Percentiles rank a stretch among this genome's conserved stretches.
phyloP scores from a whole-genome alignment of 2,329 filamentous ascomycete species.

The Byssothecium circinans region DNA sequence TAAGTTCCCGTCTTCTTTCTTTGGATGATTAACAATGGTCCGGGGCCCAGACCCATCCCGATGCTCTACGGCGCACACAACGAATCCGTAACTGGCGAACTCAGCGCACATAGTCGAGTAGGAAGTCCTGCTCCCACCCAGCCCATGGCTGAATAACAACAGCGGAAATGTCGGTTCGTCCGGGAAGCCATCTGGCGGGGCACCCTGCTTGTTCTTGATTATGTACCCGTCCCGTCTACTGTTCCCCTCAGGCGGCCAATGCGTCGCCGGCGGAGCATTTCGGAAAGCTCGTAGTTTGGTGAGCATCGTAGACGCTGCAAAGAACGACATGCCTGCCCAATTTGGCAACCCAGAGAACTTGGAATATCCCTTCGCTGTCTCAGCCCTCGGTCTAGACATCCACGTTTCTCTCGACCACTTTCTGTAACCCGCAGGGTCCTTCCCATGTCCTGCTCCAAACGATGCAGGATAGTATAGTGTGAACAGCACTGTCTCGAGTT shows the following conservation, averaged over 20 bases:
- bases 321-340: slow-evolving; percentile 53
- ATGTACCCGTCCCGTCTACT: slow-evolving; percentile 42
- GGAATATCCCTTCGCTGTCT: slow-evolving; percentile 63
- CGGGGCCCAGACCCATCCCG: slow-evolving; percentile 65
- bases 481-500: slow-evolving; percentile 64
- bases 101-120: slow-evolving; percentile 67
- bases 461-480: slow-evolving; percentile 67
- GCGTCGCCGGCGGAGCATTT: slow-evolving; percentile 60
- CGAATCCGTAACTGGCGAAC: slow-evolving; percentile 66
- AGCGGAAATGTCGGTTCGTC: slow-evolving; percentile 59
- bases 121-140: slow-evolving; percentile 64
- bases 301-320: slow-evolving; percentile 61
- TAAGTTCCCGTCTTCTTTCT: slow-evolving; percentile 25
- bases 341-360: slow-evolving; percentile 59
- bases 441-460: slow-evolving; percentile 44
- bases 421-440: slow-evolving; percentile 44
- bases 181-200: slow-evolving; percentile 37
- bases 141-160: slow-evolving; percentile 67
- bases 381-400: slow-evolving; percentile 61
- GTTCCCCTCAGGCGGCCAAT: slow-evolving; percentile 54
- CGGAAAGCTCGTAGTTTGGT: slow-evolving; percentile 67
- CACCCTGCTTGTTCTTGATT: slow-evolving; percentile 47
- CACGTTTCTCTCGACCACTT: slow-evolving; percentile 60
- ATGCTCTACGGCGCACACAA: slow-evolving; percentile 67
- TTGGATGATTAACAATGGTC: slow-evolving; percentile 61